phyloP scores from a whole-genome alignment of 352 stramenopile species.

The Globisporangium sylvaticum region DNA sequence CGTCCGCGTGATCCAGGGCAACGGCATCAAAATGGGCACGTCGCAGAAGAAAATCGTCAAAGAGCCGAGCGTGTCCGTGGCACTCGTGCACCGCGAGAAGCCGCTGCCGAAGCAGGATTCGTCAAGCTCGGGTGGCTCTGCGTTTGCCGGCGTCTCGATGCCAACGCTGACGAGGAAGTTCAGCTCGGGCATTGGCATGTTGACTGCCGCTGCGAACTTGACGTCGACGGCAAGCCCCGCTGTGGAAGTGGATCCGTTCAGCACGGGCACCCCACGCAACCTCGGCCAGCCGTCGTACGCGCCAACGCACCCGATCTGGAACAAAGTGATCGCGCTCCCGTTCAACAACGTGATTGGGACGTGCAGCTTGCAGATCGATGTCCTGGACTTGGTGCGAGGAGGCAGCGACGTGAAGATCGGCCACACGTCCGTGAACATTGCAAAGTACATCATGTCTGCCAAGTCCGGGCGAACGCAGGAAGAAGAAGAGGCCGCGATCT shows the following conservation, averaged over 20 bases:
- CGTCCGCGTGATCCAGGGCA: constrained; percentile 79
- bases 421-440: constrained; percentile 70
- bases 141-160: constrained; percentile 61
- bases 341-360: constrained; percentile 77
- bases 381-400: constrained; percentile 56
- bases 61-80: constrained; percentile 52
- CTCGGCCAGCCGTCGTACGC: constrained; percentile 48
- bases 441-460: constrained; percentile 81
- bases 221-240: constrained; percentile 31
- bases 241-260: constrained; percentile 38
- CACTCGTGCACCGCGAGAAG: constrained; percentile 63
- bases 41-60: constrained; percentile 68
- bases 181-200: constrained; percentile 49
- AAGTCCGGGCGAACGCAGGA: constrained; percentile 21
- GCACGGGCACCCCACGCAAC: constrained; percentile 58
- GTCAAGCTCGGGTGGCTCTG: constrained; percentile 26
- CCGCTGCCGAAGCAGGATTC: constrained; percentile 29
- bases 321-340: constrained; percentile 69
- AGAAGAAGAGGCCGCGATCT: constrained; percentile 70
- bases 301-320: constrained; percentile 79
- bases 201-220: constrained; percentile 38
- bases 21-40: constrained; percentile 67
- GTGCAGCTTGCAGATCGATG: constrained; percentile 69
- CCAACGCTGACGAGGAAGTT: constrained; percentile 72
- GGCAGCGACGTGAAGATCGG: constrained; percentile 46